phyloP scores from a whole-genome alignment of 192 early-diverging fungal genomes.

The Pilaira anomala region DNA sequence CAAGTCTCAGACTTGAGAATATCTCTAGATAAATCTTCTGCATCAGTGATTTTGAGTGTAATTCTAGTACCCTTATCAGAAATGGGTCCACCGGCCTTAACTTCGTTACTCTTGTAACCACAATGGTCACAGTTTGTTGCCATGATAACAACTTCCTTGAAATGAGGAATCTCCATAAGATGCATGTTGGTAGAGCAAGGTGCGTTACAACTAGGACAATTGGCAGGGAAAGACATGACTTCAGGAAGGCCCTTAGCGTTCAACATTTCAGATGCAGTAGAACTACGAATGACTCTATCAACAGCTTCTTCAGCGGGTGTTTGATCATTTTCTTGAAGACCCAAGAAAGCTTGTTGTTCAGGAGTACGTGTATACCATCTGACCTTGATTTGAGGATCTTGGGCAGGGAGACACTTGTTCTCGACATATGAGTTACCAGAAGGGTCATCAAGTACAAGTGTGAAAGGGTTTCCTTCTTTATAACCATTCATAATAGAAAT shows the following conservation, averaged over 20 bases:
- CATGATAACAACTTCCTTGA: slow-evolving; percentile 96
- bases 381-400: slow-evolving; percentile 72
- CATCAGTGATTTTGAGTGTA: slow-evolving; percentile 75
- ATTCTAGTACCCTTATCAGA: slow-evolving; percentile 74
- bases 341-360: slow-evolving; percentile 78
- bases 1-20: slow-evolving; percentile 95
- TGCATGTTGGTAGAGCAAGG: slow-evolving; percentile 85
- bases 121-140: slow-evolving; percentile 85
- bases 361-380: slow-evolving; percentile 67
- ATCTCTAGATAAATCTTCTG: slow-evolving; percentile 88
- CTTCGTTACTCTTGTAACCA: slow-evolving; percentile 95
- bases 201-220: slow-evolving; percentile 79
- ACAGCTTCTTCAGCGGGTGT: slow-evolving; percentile 33
- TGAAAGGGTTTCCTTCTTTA: slow-evolving; percentile 61
- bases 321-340: slow-evolving; percentile 58
- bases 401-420: slow-evolving; percentile 70
- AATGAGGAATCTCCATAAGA: slow-evolving; percentile 88
- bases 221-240: slow-evolving; percentile 78
- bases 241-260: slow-evolving; percentile 46
- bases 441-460: slow-evolving; percentile 82
- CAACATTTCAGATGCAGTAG: slow-evolving; percentile 32
- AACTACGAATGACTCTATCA: slow-evolving; percentile 21
- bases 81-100: slow-evolving; percentile 91
- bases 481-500: slow-evolving; percentile 62
- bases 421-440: slow-evolving; percentile 91